Evolutionary conservation across 202 grass and related monocot species (phyloP), one percentile per base, ranked within the genome.

Genomic region (Zoysia matrella): DNA sequence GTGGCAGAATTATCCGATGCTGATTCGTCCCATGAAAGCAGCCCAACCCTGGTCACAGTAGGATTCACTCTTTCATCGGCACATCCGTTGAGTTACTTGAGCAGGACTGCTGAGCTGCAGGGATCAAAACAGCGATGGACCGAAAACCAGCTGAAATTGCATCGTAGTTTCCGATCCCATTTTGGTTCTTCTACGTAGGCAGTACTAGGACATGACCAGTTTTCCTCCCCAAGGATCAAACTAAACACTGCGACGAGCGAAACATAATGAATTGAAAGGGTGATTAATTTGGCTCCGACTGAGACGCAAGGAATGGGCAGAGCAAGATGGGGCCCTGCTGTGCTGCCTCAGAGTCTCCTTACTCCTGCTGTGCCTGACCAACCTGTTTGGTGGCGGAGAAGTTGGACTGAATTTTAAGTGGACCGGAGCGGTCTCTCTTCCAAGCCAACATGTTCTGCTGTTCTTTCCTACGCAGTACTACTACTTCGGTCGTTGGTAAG

Each of bases 371-470:
- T 22, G 22, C 22, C 22, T 22, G 22, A 22, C 22, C 22, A 22
- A 22, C 22, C 22, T 22, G 22, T 22, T 22, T 22, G 22, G 22
- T 22, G 22, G 22, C 22, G 22, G 22, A 39, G 3, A 57, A n/a
- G 54, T n/a, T 57, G 54, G 16, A 48, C n/a, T 45, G 41, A 56
- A 47, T 74, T 47, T 39, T 39, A 14, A 22, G 51, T 47, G 22
- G 80, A 75, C 71, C 60, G 36, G 60, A 6, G 64, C 42, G 72
- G 14, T 52, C 67, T 22, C 48, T 18, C 12, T 15, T 57, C 41
- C 1, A 8, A 65, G 7, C 16, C 4, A 46, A 36, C n/a, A 12
- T 53, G 7, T 57, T 67, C 1, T 67, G 48, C 2, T 67, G 22
- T 22, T 22, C 22, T 22, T 22, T 22, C 22, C 22, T 22, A 22